Percentiles rank a stretch among this genome's conserved stretches.
Conservation (phyloP, 2,329 filamentous ascomycete genomes). For the Microdochium nivale region DNA sequence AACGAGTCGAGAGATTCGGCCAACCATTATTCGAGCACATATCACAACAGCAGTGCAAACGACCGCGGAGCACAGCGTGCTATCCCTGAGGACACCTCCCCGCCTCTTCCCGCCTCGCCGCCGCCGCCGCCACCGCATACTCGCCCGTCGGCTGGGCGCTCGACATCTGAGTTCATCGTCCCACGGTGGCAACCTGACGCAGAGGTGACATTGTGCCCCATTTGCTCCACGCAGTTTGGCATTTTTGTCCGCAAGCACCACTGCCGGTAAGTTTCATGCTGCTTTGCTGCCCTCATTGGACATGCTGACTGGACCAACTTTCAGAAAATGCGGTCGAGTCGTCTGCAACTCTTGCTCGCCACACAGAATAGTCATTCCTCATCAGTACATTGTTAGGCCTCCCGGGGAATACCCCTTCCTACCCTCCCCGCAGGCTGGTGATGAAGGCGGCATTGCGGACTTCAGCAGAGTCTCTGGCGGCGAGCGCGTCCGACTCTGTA, state of each 20-base stretch:
- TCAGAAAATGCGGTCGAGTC: slow-evolving; percentile 81
- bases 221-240: slow-evolving; percentile 71
- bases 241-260: slow-evolving; percentile 89
- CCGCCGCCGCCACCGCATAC: not conserved
- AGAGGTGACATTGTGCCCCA: slow-evolving; percentile 75
- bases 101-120: not conserved
- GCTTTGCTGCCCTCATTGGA: not conserved
- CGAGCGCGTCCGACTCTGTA: slow-evolving; percentile 50
- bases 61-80: not conserved
- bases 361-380: slow-evolving; percentile 88
- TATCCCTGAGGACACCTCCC: not conserved
- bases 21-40: not conserved
- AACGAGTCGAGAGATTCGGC: not conserved
- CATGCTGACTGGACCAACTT: slow-evolving; percentile 1
- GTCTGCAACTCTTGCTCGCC: slow-evolving; percentile 87
- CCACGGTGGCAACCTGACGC: slow-evolving; percentile 75
- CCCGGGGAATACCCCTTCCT: slow-evolving; percentile 33
- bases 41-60: not conserved
- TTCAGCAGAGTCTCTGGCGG: slow-evolving; percentile 41
- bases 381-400: slow-evolving; percentile 84
- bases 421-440: slow-evolving; percentile 27
- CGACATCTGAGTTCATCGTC: not conserved
- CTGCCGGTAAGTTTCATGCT: slow-evolving; percentile 54
- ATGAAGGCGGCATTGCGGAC: slow-evolving; percentile 31
- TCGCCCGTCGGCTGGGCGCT: not conserved